Percentiles rank a stretch among this genome's conserved stretches.
These are phyloP conservation scores for Nakazawaea anatomiae DNA, from an alignment of 805 yeast genomes.

Conservation along the genomic window DNA sequence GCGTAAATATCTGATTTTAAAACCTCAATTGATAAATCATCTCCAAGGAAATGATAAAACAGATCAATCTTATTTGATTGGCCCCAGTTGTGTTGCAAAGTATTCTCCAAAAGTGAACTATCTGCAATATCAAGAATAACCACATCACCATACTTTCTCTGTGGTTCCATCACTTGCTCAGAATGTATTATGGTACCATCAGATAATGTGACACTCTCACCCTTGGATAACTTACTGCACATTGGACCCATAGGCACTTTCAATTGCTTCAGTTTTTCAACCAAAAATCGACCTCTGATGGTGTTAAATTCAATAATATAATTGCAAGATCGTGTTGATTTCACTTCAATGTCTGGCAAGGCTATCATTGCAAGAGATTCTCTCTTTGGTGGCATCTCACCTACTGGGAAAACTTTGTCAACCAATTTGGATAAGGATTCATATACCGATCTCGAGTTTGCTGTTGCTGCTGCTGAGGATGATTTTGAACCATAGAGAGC, in stretches of 20 bases:
- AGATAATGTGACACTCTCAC: slow-evolving; percentile 48
- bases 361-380: neutral
- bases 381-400: neutral
- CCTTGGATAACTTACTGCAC: slow-evolving; percentile 55
- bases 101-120: slow-evolving; percentile 31
- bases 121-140: slow-evolving; percentile 73
- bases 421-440: slow-evolving; percentile 24
- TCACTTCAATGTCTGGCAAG: neutral
- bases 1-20: slow-evolving; percentile 34
- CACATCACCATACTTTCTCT: slow-evolving; percentile 51
- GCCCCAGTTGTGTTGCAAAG: slow-evolving; percentile 22
- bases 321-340: slow-evolving; percentile 41
- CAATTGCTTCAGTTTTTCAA: slow-evolving; percentile 55
- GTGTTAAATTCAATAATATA: slow-evolving; percentile 66
- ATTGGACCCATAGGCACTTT: slow-evolving; percentile 64
- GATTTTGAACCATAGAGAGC: neutral
- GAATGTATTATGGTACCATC: slow-evolving; percentile 59
- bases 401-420: slow-evolving; percentile 50
- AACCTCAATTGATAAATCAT: slow-evolving; percentile 38
- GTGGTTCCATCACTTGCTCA: slow-evolving; percentile 64
- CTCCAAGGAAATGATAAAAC: slow-evolving; percentile 78
- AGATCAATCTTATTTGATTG: slow-evolving; percentile 32
- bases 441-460: neutral
- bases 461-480: neutral
- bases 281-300: slow-evolving; percentile 71